Conservation (phyloP, 2,329 filamentous ascomycete genomes). For the Nakataea oryzae region DNA sequence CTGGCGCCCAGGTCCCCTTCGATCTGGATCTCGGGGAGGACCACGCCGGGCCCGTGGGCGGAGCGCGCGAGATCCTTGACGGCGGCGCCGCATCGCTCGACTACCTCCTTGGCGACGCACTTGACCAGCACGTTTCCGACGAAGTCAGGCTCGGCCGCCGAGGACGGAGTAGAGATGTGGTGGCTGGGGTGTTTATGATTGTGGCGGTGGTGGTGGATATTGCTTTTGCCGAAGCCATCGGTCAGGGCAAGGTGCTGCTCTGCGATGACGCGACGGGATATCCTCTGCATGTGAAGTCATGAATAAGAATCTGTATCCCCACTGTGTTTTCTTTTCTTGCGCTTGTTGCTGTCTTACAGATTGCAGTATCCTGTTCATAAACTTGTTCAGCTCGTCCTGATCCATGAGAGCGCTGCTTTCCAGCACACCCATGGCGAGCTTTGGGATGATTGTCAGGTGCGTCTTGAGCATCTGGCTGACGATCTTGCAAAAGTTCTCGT, state of each 20-base stretch:
- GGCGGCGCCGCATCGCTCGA: conserved; percentile 70
- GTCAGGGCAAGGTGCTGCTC: conserved; percentile 94
- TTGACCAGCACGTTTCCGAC: conserved; percentile 93
- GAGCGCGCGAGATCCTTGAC: conserved; percentile 64
- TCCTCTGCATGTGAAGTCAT: conserved; percentile 56
- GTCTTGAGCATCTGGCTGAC: conserved; percentile 73
- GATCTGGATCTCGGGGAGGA: conserved; percentile 72
- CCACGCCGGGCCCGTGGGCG: conserved; percentile 60
- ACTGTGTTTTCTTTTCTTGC: neutral
- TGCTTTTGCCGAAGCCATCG: conserved; percentile 83
- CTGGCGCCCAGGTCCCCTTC: conserved; percentile 79
- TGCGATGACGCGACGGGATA: conserved; percentile 90
- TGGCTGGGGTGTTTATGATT: neutral
- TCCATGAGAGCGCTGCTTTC: conserved; percentile 80
- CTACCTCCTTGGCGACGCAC: conserved; percentile 82
- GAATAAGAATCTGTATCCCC: neutral
- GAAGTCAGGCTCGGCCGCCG: conserved; percentile 48
- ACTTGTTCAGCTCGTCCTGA: conserved; percentile 72
- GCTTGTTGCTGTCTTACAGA: conserved; percentile 47
- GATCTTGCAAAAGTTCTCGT: conserved; percentile 74
- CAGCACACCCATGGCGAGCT: conserved; percentile 85
- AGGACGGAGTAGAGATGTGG: neutral
- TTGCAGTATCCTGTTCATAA: conserved; percentile 89
- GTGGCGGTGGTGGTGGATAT: conserved; percentile 50
- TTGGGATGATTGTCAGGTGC: conserved; percentile 88